Percentiles rank a stretch among this genome's conserved stretches.
Evolutionary conservation across 495 filamentous ascomycete species (phyloP).

Genomic region (Penicillium pulvis): DNA sequence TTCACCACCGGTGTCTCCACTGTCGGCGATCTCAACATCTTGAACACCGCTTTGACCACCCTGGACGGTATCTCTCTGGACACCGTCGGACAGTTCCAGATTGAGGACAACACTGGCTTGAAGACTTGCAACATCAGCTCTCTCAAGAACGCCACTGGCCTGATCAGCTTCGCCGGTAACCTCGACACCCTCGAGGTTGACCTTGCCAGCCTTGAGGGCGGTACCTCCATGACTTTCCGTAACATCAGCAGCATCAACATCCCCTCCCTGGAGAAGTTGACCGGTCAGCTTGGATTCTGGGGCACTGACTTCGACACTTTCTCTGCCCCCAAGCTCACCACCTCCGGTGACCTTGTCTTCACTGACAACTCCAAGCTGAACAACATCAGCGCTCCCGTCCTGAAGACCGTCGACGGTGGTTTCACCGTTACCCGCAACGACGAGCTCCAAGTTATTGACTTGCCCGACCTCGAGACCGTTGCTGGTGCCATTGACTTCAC

Average conservation of each 20-base stretch:
- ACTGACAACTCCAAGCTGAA: conserved; percentile 72
- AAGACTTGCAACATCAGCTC: conserved; percentile 67
- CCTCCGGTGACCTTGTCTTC: conserved; percentile 75
- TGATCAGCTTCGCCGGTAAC: conserved; percentile 62
- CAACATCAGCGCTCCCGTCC: conserved; percentile 72
- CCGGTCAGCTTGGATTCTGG: conserved; percentile 81
- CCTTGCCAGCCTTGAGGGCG: conserved; percentile 77
- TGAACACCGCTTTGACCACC: conserved; percentile 75
- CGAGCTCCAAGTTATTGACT: conserved; percentile 60
- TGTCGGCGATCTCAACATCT: conserved; percentile 68
- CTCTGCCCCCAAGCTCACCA: conserved; percentile 77
- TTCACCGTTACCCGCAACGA: conserved; percentile 90
- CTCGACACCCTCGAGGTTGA: conserved; percentile 61
- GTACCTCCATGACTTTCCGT: conserved; percentile 82
- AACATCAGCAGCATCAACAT: conserved; percentile 74
- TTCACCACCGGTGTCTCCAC: conserved; percentile 66
- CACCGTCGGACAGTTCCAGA: conserved; percentile 61
- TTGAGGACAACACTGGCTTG: conserved; percentile 80
- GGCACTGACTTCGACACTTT: conserved; percentile 71
- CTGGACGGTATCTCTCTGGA: conserved; percentile 79
- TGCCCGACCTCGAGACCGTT: conserved; percentile 67
- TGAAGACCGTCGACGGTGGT: conserved; percentile 73
- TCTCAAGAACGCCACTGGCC: conserved; percentile 64
- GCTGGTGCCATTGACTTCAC: conserved; percentile 86
- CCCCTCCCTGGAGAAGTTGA: conserved; percentile 76